These are phyloP conservation scores for Tagetes erecta DNA, from an alignment of 129 eudicot genomes.

Conservation along the genomic window DNA sequence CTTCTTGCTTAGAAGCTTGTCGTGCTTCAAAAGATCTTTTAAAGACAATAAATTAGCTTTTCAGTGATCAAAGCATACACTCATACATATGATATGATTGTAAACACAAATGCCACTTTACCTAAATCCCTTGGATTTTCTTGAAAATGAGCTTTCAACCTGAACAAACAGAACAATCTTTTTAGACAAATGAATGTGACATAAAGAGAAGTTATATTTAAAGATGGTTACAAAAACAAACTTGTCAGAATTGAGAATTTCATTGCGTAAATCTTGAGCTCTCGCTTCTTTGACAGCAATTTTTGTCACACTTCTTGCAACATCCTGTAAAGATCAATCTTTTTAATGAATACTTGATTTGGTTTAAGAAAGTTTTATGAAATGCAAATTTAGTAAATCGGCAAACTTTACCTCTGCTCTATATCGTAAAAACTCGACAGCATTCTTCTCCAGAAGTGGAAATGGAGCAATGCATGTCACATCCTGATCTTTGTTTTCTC, in stretches of 20 bases:
- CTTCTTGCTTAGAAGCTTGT: constrained; percentile 88
- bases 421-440: constrained; percentile 90
- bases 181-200: neutral
- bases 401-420: constrained; percentile 76
- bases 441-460: constrained; percentile 78
- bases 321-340: constrained; percentile 58
- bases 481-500: constrained; percentile 53
- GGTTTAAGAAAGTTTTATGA: neutral
- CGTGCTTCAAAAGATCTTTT: constrained; percentile 91
- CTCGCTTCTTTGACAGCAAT: constrained; percentile 90
- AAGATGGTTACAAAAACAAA: constrained; percentile 28
- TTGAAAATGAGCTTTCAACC: constrained; percentile 95
- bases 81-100: neutral
- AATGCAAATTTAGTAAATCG: neutral
- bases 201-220: neutral
- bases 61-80: neutral
- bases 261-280: constrained; percentile 95
- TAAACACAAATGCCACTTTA: constrained; percentile 17
- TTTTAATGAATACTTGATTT: constrained; percentile 6
- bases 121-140: constrained; percentile 96
- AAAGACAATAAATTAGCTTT: neutral
- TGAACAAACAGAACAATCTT: constrained; percentile 20
- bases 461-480: constrained; percentile 61
- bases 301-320: constrained; percentile 87
- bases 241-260: constrained; percentile 96